These are phyloP conservation scores for Lecanicillium sp. DNA, from an alignment of 2,329 filamentous ascomycete genomes.

Conservation along the genomic window DNA sequence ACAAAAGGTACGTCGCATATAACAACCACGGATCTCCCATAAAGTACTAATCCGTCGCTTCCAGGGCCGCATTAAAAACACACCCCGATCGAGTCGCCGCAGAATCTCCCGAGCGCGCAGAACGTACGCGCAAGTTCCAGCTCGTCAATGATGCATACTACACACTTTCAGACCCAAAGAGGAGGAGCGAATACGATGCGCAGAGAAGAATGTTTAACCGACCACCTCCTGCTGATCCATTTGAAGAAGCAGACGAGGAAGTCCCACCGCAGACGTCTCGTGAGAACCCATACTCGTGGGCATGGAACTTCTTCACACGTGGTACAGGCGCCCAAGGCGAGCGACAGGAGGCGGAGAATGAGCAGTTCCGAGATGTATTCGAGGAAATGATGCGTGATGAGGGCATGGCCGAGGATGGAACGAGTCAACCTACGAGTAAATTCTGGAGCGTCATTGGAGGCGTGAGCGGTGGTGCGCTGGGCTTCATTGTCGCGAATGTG, in stretches of 20 bases:
- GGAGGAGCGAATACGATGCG: constrained; percentile 77
- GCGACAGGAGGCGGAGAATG: constrained; percentile 52
- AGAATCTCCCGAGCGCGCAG: constrained; percentile 72
- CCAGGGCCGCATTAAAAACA: constrained; percentile 76
- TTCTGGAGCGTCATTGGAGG: constrained; percentile 88
- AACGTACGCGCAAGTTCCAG: constrained; percentile 82
- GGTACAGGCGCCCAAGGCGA: constrained; percentile 26
- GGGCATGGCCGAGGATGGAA: constrained; percentile 65
- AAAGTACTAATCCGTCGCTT: constrained; percentile 11
- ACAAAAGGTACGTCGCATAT: constrained; percentile 56
- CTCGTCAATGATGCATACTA: constrained; percentile 91
- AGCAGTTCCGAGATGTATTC: constrained; percentile 83
- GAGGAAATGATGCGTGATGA: constrained; percentile 87
- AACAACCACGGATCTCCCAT: not conserved
- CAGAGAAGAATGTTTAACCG: constrained; percentile 35
- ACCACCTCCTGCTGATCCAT: constrained; percentile 29
- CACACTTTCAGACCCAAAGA: constrained; percentile 69
- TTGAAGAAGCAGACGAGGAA: constrained; percentile 35
- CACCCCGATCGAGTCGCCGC: constrained; percentile 85
- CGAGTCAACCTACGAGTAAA: constrained; percentile 52
- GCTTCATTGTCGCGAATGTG: constrained; percentile 91
- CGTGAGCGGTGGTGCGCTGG: constrained; percentile 78
- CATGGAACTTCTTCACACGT: constrained; percentile 52
- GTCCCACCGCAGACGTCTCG: constrained; percentile 32
- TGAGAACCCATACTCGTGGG: constrained; percentile 64